Conservation (phyloP, 164 flowering plant species). For the Liriodendron chinense region DNA sequence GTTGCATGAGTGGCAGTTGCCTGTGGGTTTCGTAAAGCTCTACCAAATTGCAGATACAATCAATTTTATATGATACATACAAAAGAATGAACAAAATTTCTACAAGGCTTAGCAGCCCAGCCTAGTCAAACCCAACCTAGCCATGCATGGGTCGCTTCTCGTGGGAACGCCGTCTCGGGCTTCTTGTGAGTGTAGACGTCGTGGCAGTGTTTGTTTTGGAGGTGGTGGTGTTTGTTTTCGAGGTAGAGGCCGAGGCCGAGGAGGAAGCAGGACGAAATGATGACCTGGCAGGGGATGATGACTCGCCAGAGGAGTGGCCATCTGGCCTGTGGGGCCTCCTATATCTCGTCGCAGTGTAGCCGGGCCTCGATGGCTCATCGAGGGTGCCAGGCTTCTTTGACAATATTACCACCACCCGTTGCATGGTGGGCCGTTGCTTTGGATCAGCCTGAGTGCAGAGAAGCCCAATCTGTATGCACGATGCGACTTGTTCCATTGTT, state of each 20-base stretch:
- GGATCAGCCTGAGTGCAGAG: slow-evolving; percentile 84
- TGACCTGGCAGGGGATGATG: slow-evolving; percentile 29
- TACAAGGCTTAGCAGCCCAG: too few relatives aligned
- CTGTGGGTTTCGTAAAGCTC: too few relatives aligned
- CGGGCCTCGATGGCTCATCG: slow-evolving; percentile 78
- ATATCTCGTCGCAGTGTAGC: slow-evolving; percentile 53
- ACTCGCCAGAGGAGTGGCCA: slow-evolving; percentile 6
- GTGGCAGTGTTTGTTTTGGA: slow-evolving; percentile 25
- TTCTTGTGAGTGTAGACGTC: slow-evolving; percentile 20
- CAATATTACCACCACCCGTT: slow-evolving; percentile 59
- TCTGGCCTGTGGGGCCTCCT: slow-evolving; percentile 33
- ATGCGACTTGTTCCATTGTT: slow-evolving; percentile 45
- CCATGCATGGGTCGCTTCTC: slow-evolving; percentile 34
- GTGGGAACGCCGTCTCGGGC: slow-evolving; percentile 26
- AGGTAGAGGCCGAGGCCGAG: slow-evolving; percentile 27
- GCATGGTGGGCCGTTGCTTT: slow-evolving; percentile 60
- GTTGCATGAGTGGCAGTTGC: too few relatives aligned
- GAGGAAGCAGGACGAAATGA: slow-evolving; percentile 20
- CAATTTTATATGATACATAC: too few relatives aligned
- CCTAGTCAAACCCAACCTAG: neutral
- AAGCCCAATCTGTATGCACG: slow-evolving; percentile 73
- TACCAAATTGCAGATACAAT: too few relatives aligned
- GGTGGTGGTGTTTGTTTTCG: slow-evolving; percentile 19
- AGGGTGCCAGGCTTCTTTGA: slow-evolving; percentile 54
- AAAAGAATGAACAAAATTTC: too few relatives aligned